Percentiles rank a stretch among this genome's conserved stretches.
These are phyloP conservation scores for Yamadazyma phyllophila DNA, from an alignment of 805 yeast genomes.

Conservation along the genomic window DNA sequence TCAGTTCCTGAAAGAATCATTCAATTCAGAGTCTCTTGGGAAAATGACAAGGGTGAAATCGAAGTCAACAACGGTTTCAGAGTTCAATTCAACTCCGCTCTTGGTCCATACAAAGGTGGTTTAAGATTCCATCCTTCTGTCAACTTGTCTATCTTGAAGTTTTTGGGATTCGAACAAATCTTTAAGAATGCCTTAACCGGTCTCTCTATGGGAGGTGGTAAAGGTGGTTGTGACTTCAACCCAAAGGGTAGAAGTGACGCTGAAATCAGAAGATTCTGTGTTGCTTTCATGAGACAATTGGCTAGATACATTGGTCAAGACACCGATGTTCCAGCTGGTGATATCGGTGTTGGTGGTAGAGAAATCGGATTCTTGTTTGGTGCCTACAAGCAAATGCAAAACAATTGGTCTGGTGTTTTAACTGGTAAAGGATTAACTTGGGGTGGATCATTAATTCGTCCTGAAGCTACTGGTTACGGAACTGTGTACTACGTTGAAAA, in stretches of 20 bases:
- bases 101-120: slow-evolving; percentile 99
- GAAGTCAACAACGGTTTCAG: slow-evolving; percentile 97
- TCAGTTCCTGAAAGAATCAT: slow-evolving; percentile 94
- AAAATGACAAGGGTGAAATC: slow-evolving; percentile 86
- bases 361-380: slow-evolving; percentile 95
- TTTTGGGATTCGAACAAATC: slow-evolving; percentile 96
- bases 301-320: slow-evolving; percentile 95
- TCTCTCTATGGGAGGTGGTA: slow-evolving; percentile 98
- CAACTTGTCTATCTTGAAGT: slow-evolving; percentile 90
- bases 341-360: slow-evolving; percentile 97
- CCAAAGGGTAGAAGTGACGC: slow-evolving; percentile 91
- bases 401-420: slow-evolving; percentile 94
- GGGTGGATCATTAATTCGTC: slow-evolving; percentile 99
- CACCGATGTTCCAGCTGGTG: slow-evolving; percentile 99
- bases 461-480: slow-evolving; percentile 99
- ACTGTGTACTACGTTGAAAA: slow-evolving; percentile 94
- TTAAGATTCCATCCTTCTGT: slow-evolving; percentile 97
- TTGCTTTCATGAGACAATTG: slow-evolving; percentile 92
- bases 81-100: slow-evolving; percentile 96
- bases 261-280: slow-evolving; percentile 97
- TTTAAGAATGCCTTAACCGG: slow-evolving; percentile 98
- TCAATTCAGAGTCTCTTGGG: slow-evolving; percentile 98
- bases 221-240: slow-evolving; percentile 98
- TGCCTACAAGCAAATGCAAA: slow-evolving; percentile 88
- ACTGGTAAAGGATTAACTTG: slow-evolving; percentile 97